Base-by-base conservation (phyloP, 306 rosid genomes). In the Corylus americana region DNA sequence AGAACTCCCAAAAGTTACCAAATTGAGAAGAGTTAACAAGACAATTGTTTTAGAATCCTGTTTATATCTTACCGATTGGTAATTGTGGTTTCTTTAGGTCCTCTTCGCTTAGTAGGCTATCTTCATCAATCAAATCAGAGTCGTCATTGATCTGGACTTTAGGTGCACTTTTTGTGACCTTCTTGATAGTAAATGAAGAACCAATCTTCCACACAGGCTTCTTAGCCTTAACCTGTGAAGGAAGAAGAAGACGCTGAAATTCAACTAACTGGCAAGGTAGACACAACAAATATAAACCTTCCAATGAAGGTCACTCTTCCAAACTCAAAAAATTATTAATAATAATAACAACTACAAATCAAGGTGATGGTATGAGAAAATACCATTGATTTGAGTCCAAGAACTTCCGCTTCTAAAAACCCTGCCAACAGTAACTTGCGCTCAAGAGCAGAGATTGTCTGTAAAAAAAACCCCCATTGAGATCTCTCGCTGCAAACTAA, bases 81-180 rank as follows among this genome's bases (percentile, higher is more conserved):
- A 85, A 77, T 78, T 87, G 87, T 18, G 98, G 97, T 84, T 90
- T 95, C 89, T 83, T 84, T 53, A 95, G 83, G 84, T 95, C 99
- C 79, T 95, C 97, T 70, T 93, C 98, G 53, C 93, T 89, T 81
- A 95, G 84, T 45, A 95, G 88, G 83, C 92, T 92, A 81, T 95
- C 97, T 80, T 95, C 99, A 81, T 93, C 98, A 16, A 95, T 93
- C 77, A 95, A 85, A 90, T 95, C 97, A 1, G 89, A 87, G 77
- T 95, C 99, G 64, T 88, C 83, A 84, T 86, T 90, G 81, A 93
- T 83, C 85, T 83, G 94, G 58, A 95, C 71, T 79, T 84, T 88
- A 2, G 88, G 91, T 71, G 87, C 78, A 80, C 68, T 80, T 85
- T 90, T 91, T 75, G 83, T 59, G 53, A 79, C 81, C 84, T 86